Evolutionary conservation across 2,329 filamentous ascomycete genomes (phyloP), one percentile per base, ranked within the genome.

Genomic region (Fusarium hostae): DNA sequence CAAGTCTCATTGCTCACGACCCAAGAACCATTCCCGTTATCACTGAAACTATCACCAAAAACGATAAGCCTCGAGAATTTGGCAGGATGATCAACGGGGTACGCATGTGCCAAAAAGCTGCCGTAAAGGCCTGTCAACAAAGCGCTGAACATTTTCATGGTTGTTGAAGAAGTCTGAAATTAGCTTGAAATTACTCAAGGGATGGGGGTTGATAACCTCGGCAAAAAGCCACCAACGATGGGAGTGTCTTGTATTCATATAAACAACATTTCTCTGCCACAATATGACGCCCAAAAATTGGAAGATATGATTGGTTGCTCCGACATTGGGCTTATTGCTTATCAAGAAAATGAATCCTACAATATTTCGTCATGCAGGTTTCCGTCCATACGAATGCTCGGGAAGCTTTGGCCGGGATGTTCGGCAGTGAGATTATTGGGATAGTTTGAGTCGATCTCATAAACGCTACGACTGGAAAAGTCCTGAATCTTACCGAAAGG

Each of bases 11-110:
- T 70, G 28, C 70, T 72, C 5, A 20, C 69, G 16, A 72, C 18
- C 70, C 70, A 72, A 26, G 70, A 72, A 0, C 70, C 70, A 44
- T 72, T 70, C 13, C 69, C 70, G 10, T 72, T 70, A 2, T 72
- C 70, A 34, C 70, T 72, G 48, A 72, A 72, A 47, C 70, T 72
- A 12, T 72, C 70, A 8, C 70, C 70, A n/a, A 72, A 70, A 12
- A 72, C 69, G 20, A 72, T 50, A n/a, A 72, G 51, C 0, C 70
- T 66, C 0, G 61, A 57, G 1, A 54, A 59, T 5, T 34, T 45
- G 22, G 26, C 6, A 20, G 18, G 9, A 5, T 43, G n/a, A 0
- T 40, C 22, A 5, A 48, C 6, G 16, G 68, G 68, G 3, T 43
- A 20, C 2, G 68, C 63, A 13, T 40, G 30, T 3, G 40, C 44